phyloP scores from a whole-genome alignment of 176 grass and related monocot genomes.

The Thalia dealbata region DNA sequence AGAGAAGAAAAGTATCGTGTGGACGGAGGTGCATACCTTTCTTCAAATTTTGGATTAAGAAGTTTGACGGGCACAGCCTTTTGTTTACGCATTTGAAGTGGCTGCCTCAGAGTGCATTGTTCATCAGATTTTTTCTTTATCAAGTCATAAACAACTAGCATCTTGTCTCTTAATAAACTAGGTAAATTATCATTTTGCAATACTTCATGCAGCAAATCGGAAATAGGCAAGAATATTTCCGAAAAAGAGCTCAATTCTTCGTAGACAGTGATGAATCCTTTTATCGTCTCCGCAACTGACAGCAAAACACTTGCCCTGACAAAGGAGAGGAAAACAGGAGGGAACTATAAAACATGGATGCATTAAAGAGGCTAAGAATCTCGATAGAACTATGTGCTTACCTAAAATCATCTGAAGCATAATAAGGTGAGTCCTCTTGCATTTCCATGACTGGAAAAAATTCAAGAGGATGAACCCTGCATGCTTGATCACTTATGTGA shows the following conservation, averaged over 20 bases:
- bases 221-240: conserved; percentile 78
- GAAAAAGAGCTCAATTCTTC: conserved; percentile 62
- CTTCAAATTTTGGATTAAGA: conserved; percentile 88
- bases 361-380: conserved; percentile 1
- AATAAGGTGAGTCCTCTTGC: conserved; percentile 52
- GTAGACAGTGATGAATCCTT: conserved; percentile 68
- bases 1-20: background rate
- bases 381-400: conserved; percentile 19
- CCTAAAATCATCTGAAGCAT: conserved; percentile 62
- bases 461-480: conserved; percentile 42
- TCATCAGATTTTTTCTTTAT: conserved; percentile 55
- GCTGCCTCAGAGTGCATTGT: conserved; percentile 49
- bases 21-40: conserved; percentile 53
- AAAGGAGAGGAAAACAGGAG: conserved; percentile 16
- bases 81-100: conserved; percentile 71
- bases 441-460: conserved; percentile 49
- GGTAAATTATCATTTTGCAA: conserved; percentile 41
- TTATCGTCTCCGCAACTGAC: conserved; percentile 62
- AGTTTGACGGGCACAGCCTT: conserved; percentile 77
- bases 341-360: conserved; percentile 4
- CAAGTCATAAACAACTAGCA: conserved; percentile 59
- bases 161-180: conserved; percentile 30
- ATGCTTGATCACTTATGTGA: conserved; percentile 30
- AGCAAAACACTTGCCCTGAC: conserved; percentile 53
- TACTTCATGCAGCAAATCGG: conserved; percentile 42